These are phyloP conservation scores for Choanephora cucurbitarum DNA, from an alignment of 371 early-diverging fungal genomes.

Conservation along the genomic window DNA sequence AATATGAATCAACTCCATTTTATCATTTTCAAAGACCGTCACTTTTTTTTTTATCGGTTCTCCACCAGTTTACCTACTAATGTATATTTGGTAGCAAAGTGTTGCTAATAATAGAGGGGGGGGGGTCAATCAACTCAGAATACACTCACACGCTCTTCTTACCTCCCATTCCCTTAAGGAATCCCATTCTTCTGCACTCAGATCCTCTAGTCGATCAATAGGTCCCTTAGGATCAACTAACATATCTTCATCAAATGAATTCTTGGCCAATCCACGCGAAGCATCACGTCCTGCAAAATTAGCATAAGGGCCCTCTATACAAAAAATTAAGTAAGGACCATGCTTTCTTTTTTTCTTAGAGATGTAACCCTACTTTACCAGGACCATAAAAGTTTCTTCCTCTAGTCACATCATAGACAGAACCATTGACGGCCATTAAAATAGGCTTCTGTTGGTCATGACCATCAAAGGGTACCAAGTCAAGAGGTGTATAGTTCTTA, in stretches of 20 bases:
- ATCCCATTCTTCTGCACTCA: conserved; percentile 76
- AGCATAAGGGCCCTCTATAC: conserved; percentile 82
- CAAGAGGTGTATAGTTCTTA: conserved; percentile 70
- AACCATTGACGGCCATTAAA: conserved; percentile 80
- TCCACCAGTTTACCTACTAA: conserved; percentile 29
- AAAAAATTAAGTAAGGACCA: neutral
- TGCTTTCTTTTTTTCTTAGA: no score
- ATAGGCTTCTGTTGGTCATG: conserved; percentile 54
- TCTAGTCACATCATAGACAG: conserved; percentile 87
- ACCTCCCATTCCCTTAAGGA: conserved; percentile 73
- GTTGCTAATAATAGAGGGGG: no score
- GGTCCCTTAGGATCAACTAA: conserved; percentile 70
- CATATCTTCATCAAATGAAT: conserved; percentile 86
- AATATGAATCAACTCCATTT: no score
- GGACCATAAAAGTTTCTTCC: conserved; percentile 92
- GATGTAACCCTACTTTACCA: no score
- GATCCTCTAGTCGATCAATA: conserved; percentile 80
- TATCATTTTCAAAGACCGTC: no score
- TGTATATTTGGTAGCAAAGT: conserved; percentile 23
- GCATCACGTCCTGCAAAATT: conserved; percentile 90
- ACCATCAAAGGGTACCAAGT: conserved; percentile 65
- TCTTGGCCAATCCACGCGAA: conserved; percentile 85
- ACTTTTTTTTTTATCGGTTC: conserved; percentile 2
- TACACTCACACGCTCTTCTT: no score
- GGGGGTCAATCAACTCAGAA: no score